These are phyloP conservation scores for Tephrocybe rancida DNA, from an alignment of 768 basidiomycete species.

Conservation along the genomic window DNA sequence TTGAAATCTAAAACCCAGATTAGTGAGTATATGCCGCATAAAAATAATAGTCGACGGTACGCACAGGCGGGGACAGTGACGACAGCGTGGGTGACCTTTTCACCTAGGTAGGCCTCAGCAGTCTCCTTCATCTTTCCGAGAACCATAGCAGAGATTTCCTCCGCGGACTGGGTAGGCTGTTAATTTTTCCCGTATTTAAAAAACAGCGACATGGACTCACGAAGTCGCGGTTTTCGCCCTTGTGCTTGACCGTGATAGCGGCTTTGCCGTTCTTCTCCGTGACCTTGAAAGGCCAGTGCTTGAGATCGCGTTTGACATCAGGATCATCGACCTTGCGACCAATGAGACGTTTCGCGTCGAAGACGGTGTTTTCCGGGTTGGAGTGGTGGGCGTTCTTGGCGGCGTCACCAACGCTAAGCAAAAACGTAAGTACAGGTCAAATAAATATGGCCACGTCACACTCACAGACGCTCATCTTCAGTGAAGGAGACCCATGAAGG, in stretches of 20 bases:
- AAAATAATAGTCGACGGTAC: constrained; percentile 22
- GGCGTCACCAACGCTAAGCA: constrained; percentile 78
- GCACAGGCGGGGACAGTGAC: constrained; percentile 95
- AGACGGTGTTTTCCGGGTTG: constrained; percentile 92
- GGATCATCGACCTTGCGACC: constrained; percentile 83
- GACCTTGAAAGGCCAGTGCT: constrained; percentile 91
- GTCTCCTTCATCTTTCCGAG: constrained; percentile 99
- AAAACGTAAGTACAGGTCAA: constrained; percentile 19
- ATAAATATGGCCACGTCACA: constrained; percentile 9
- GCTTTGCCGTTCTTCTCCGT: constrained; percentile 83
- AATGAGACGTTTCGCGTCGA: constrained; percentile 95
- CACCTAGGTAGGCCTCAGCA: constrained; percentile 95
- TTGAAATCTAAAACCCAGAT: constrained; percentile 74
- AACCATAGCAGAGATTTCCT: constrained; percentile 96
- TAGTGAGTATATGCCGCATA: constrained; percentile 2
- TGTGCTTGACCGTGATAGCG: constrained; percentile 74
- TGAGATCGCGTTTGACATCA: constrained; percentile 81
- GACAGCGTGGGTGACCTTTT: constrained; percentile 95
- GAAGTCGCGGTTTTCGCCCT: constrained; percentile 79
- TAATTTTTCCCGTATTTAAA: not conserved
- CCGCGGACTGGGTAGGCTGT: constrained; percentile 67
- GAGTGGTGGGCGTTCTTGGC: constrained; percentile 96
- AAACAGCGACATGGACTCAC: constrained; percentile 46
- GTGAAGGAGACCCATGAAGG: constrained; percentile 86
- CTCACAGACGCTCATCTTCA: constrained; percentile 76